Evolutionary conservation across 768 basidiomycete genomes (phyloP).

Genomic region (Macrolepiota dolichaula): DNA sequence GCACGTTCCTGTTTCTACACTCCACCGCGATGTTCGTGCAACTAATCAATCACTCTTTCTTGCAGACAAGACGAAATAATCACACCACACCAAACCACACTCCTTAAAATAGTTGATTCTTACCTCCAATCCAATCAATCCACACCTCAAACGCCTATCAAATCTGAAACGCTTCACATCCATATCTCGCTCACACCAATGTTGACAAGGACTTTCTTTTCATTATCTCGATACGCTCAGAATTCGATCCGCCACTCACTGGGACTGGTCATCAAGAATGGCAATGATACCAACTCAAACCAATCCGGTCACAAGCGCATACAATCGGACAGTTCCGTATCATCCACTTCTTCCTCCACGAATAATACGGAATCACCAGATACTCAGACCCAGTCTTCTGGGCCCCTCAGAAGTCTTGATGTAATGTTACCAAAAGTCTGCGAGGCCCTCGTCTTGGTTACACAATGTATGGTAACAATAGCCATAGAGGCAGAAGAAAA

Average conservation of each 20-base stretch:
- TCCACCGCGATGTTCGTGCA: slow-evolving; percentile 1
- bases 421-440: slow-evolving; percentile 73
- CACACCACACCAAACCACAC: slow-evolving; percentile 81
- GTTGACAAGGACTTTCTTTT: slow-evolving; percentile 58
- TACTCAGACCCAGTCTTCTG: background rate
- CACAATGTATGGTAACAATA: slow-evolving; percentile 70
- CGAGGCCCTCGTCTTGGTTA: slow-evolving; percentile 75
- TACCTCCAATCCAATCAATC: slow-evolving; percentile 60
- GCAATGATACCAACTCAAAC: slow-evolving; percentile 8
- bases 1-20: slow-evolving; percentile 35
- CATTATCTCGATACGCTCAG: slow-evolving; percentile 57
- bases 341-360: slow-evolving; percentile 3
- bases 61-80: slow-evolving; percentile 72
- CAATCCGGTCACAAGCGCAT: background rate
- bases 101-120: slow-evolving; percentile 85
- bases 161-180: slow-evolving; percentile 29
- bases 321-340: slow-evolving; percentile 6
- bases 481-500: slow-evolving; percentile 49
- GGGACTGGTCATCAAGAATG: slow-evolving; percentile 19
- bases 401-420: slow-evolving; percentile 38
- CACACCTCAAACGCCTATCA: slow-evolving; percentile 24
- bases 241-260: slow-evolving; percentile 47
- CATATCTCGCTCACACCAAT: slow-evolving; percentile 51
- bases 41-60: slow-evolving; percentile 9
- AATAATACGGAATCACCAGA: background rate